Percentiles rank a stretch among this genome's conserved stretches.
Evolutionary conservation across 1,284 basidiomycete species (phyloP).

Genomic region (Trichosporon asahii): DNA sequence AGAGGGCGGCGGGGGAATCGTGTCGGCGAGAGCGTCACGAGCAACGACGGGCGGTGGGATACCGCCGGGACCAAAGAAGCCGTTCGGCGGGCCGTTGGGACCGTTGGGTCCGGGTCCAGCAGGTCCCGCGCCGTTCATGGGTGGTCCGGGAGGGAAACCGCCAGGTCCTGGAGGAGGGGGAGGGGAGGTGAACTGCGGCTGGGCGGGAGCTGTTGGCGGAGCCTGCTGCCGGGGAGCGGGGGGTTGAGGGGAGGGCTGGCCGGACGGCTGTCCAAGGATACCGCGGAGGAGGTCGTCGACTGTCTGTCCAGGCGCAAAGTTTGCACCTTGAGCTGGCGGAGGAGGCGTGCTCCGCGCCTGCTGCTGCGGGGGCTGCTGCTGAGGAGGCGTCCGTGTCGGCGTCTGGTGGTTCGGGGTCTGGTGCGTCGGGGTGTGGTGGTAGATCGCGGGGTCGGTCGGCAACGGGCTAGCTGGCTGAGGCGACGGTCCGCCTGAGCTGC

Average conservation of each 20-base stretch:
- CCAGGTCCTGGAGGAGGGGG: background rate
- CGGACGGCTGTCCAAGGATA: constrained; percentile 29
- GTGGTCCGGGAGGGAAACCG: background rate
- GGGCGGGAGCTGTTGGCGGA: background rate
- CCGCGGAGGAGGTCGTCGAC: constrained; percentile 45
- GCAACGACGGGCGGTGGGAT: background rate
- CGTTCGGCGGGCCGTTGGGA: background rate
- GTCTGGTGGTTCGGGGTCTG: background rate
- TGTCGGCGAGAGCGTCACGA: constrained; percentile 14
- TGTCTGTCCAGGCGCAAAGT: constrained; percentile 36
- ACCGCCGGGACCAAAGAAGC: background rate
- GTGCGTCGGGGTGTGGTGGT: background rate
- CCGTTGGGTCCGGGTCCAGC: too few relatives aligned
- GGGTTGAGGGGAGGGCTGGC: background rate
- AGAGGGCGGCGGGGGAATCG: constrained; percentile 1
- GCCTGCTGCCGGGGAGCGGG: background rate
- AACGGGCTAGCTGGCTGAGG: background rate
- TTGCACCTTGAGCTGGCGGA: constrained; percentile 1
- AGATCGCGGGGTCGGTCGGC: constrained; percentile 1
- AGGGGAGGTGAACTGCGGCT: background rate
- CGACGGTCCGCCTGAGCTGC: background rate
- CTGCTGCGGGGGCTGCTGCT: background rate
- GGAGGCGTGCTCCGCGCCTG: constrained; percentile 3
- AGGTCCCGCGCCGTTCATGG: background rate
- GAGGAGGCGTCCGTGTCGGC: background rate